Base-by-base conservation (phyloP, 2,329 filamentous ascomycete genomes). In the Pleurostoma richardsiae region DNA sequence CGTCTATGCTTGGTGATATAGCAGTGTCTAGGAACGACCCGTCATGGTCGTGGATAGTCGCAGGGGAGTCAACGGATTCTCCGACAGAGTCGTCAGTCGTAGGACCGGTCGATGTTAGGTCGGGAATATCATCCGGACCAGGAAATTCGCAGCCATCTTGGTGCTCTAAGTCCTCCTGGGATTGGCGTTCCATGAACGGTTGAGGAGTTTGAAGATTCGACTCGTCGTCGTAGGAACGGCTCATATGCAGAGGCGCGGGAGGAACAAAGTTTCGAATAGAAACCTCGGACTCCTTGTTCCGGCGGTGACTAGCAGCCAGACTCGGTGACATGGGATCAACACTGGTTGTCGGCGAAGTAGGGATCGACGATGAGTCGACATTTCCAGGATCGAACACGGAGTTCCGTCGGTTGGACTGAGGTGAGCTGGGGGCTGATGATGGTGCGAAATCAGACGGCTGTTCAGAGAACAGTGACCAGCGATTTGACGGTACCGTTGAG, bases 361-460 rank as follows among this genome's bases (percentile, higher is more conserved):
- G 88, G 42, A 84, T 77, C 8, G 88, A 90, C 8, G 88, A 90
- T 3, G 79, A 84, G 44, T 88, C 85, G 19, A 74, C 71, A 41
- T 86, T 80, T 8, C 79, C 69, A 30, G 82, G 78, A 62, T 96
- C 92, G 57, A 96, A 96, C 41, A 96, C 72, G 0, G 88, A 89
- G 43, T 79, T 79, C 19, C 85, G 81, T 52, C 83, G 82, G 30
- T 82, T 82, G 2, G 90, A 94, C 40, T 77, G 79, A 0, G 94
- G 91, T 4, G 92, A 96, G 56, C 85, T 90, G 2, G 90, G 85
- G 2, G 86, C 76, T 0, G 91, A 95, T 2, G 86, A 89, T 1
- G 80, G 66, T 2, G 80, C 76, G 48, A 86, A 82, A 7, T 87
- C 83, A 0, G 81, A 81, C 29, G 79, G 78, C 42, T 74, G 70